Base-by-base conservation (phyloP, 345 rosid species). In the Geranium brycei region DNA sequence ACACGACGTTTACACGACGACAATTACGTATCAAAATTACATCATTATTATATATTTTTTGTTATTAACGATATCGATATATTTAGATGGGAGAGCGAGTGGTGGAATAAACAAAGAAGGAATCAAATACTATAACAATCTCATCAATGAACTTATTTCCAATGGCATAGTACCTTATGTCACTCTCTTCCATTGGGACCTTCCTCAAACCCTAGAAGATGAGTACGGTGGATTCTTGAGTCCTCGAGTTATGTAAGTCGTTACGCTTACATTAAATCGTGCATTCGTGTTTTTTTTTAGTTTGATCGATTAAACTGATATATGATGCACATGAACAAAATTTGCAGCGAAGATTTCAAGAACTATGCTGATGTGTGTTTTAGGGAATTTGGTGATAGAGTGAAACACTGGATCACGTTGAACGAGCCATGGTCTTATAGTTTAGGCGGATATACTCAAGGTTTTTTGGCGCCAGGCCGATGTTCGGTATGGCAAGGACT, bases 321-420 rank as follows among this genome's bases (percentile, higher is more conserved):
- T n/a, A n/a, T n/a, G n/a, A 2, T 23, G 28, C 28, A 23, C 28
- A 23, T n/a, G n/a, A n/a, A n/a, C n/a, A n/a, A n/a, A n/a, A 7
- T 67, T 1, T 7, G 41, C 41, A 80, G 85, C 63, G 55, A 75
- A 16, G 87, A 80, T 73, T 82, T 78, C 57, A 65, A 38, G 0
- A 79, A 73, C 18, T 82, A 72, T 31, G 78, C 76, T 7, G 80
- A 75, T 3, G 13, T 80, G 7, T 80, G 85, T 68, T 82, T 80
- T 38, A 61, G 61, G 17, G 73, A 58, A 59, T 78, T 78, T 67
- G 90, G 90, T 1, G 85, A 85, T 32, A 41, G 85, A 63, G 90
- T 85, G 58, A 85, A 85, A 68, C 69, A 78, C 1, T 85, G 90
- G 90, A 80, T 80, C 11, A 80, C 87, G 3, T 5, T 80, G 23